Evolutionary conservation across 495 filamentous ascomycete genomes (phyloP), one percentile per base, ranked within the genome.

Genomic region (Podospora appendiculata): DNA sequence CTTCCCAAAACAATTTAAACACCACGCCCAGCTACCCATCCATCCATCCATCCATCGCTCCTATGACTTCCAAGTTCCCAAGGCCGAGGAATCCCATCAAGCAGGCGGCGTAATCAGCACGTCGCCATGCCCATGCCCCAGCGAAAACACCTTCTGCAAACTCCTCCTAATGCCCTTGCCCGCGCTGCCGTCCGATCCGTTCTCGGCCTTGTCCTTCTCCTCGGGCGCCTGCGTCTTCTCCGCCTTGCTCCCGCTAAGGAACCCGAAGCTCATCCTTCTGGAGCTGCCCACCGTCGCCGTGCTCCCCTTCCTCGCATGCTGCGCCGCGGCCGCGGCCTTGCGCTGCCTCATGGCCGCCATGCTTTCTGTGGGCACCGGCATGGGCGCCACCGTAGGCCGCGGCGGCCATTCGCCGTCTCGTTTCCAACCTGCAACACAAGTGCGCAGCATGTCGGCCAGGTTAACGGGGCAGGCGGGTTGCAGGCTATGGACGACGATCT

Each of bases 321-420:
- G 33, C 41, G 38, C 45, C 1, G 36, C 36, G 9, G 36, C 53
- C 63, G 53, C 53, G 0, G 60, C 61, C 50, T 62, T 65, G 34
- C 62, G 65, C 39, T 65, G 72, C 39, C 65, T 64, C 25, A 64
- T 62, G 34, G 69, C 67, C 5, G 67, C 60, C 13, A 71, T 45
- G 10, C 70, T 66, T 1, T 54, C 51, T 0, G 52, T 45, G 4
- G 57, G 62, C 14, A 53, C 55, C 4, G 59, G 60, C 32, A 73
- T 54, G 3, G 60, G 58, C 32, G 73, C 58, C 18, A 71, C 66
- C 0, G 68, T 62, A 0, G 67, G 45, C 58, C 84, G 86, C 16
- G 92, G 89, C 2, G 93, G 93, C 93, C 93, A 98, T 62, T 95
- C 86, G 16, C 90, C 93, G 61, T 94, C 90, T 41, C 86, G 78